Evolutionary conservation across 2,329 filamentous ascomycete species (phyloP), one percentile per base, ranked within the genome.

Genomic region (Xylaria sp.): DNA sequence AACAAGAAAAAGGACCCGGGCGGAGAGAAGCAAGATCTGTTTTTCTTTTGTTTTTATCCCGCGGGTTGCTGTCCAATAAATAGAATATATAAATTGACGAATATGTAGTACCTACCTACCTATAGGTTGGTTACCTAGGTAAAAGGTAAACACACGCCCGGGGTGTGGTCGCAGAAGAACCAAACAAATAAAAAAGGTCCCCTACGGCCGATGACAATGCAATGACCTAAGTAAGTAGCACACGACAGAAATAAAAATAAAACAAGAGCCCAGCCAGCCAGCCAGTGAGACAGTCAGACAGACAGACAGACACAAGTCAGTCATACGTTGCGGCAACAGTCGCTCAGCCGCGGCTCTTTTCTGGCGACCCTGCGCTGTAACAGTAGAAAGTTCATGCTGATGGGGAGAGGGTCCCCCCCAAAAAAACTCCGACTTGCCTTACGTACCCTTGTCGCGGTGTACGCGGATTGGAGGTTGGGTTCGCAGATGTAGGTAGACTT

Each of bases 271-370:
- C 33, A 36, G 33, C 13, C 33, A 36, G 33, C 13, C 33, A 45
- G 5, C 11, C n/a, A 25, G 44, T 45, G 3, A 45, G n/a, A 10
- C 31, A 55, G 38, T 39, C 36, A 39, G 7, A 4, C 31, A 45
- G n/a, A n/a, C n/a, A n/a, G n/a, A n/a, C n/a, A n/a, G n/a, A n/a
- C n/a, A n/a, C n/a, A n/a, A n/a, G 20, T 44, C 57, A 51, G 56
- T 47, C 56, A 55, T 61, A 58, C 57, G n/a, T n/a, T n/a, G n/a
- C n/a, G 50, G 56, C 51, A n/a, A 36, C 57, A 49, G 10, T 58
- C 39, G 17, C 33, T 61, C 61, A 59, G 57, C 65, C 45, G 58
- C 61, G 57, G 47, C 44, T 61, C 39, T 54, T 61, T n/a, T n/a
- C n/a, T 29, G 57, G 65, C 27, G 51, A 38, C 53, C 44, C 60